Evolutionary conservation across 345 rosid genomes (phyloP).

Genomic region (Aurinia saxatilis): DNA sequence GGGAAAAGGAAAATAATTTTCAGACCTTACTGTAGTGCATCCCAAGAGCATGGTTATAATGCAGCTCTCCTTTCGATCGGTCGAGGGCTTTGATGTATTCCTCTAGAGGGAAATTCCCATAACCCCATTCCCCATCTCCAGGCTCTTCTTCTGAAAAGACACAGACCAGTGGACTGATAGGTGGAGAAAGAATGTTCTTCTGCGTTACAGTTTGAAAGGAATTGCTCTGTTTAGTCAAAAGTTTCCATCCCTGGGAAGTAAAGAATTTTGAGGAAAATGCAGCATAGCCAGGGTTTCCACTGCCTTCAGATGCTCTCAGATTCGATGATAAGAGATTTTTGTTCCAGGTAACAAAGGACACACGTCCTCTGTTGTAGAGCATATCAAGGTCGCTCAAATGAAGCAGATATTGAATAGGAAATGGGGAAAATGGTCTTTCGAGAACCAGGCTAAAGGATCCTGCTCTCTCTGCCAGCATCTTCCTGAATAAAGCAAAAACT

Average conservation of each 20-base stretch:
- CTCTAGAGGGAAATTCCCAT: constrained; percentile 83
- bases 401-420: constrained; percentile 60
- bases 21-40: constrained; percentile 88
- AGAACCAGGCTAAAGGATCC: constrained; percentile 71
- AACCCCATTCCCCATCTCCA: constrained; percentile 87
- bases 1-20: neutral
- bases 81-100: constrained; percentile 82
- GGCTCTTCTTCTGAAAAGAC: constrained; percentile 64
- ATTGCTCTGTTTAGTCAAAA: constrained; percentile 38
- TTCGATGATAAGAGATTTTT: constrained; percentile 46
- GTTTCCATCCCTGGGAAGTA: constrained; percentile 54
- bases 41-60: constrained; percentile 80
- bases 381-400: constrained; percentile 46
- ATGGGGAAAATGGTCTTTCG: constrained; percentile 79
- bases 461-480: constrained; percentile 46
- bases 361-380: constrained; percentile 66
- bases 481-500: constrained; percentile 57
- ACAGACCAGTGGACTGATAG: constrained; percentile 48
- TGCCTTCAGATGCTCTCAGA: constrained; percentile 37
- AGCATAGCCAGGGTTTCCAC: constrained; percentile 71
- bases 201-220: constrained; percentile 24
- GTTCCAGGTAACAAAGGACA: constrained; percentile 72
- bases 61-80: constrained; percentile 83
- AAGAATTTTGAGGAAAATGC: constrained; percentile 68
- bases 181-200: constrained; percentile 37